These are phyloP conservation scores for Saposhnikovia divaricata DNA, from an alignment of 129 eudicot genomes.

Conservation along the genomic window DNA sequence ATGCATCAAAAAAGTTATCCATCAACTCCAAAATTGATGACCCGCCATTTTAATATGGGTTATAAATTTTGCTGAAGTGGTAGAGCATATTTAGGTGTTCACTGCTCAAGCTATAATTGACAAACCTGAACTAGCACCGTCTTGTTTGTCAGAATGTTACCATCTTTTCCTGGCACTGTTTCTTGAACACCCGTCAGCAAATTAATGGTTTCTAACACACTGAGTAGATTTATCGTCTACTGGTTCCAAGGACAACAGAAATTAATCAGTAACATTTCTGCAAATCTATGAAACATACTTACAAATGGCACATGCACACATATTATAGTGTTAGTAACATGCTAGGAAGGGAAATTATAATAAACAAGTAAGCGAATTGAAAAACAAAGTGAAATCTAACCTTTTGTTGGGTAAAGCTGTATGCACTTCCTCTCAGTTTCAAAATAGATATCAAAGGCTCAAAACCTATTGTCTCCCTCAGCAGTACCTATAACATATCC, in stretches of 20 bases:
- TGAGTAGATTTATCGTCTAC: slow-evolving; percentile 89
- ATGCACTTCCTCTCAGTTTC: slow-evolving; percentile 80
- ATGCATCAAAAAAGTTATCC: background rate
- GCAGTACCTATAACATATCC: slow-evolving; percentile 50
- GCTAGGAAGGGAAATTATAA: background rate
- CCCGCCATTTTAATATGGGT: background rate
- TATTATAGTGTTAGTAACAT: background rate
- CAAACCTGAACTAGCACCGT: slow-evolving; percentile 87
- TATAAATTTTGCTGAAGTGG: background rate
- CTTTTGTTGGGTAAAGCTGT: slow-evolving; percentile 93
- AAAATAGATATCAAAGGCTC: slow-evolving; percentile 74
- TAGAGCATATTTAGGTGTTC: background rate
- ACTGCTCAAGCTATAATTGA: background rate
- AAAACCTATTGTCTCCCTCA: slow-evolving; percentile 89
- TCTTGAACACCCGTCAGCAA: slow-evolving; percentile 55
- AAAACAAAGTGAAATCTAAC: slow-evolving; percentile 34
- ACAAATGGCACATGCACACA: background rate
- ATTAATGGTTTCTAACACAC: slow-evolving; percentile 76
- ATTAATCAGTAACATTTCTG: slow-evolving; percentile 16
- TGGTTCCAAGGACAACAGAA: slow-evolving; percentile 23
- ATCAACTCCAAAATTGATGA: background rate
- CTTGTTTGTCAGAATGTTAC: slow-evolving; percentile 60
- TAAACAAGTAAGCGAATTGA: background rate
- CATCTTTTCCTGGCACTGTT: slow-evolving; percentile 61
- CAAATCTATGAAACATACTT: background rate